Evolutionary conservation across 2,329 filamentous ascomycete genomes (phyloP), one percentile per base, ranked within the genome.

Genomic region (Thermomyces lanuginosus): DNA sequence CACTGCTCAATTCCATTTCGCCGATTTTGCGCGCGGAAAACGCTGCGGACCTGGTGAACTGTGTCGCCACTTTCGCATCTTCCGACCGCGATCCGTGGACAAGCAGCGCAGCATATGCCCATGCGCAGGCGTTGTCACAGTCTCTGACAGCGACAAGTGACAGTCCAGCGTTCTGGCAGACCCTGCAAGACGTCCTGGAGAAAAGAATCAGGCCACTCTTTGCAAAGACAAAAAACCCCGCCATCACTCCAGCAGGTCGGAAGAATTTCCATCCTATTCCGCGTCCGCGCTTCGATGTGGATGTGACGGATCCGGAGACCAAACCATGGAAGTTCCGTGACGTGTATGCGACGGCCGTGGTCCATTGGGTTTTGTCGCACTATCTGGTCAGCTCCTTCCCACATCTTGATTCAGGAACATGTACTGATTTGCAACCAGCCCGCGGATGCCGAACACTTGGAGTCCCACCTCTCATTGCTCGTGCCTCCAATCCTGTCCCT

Each of bases 391-490:
- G 43, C 33, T 15, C 8, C 2, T 32, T 15, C 6, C 13, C n/a
- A n/a, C n/a, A n/a, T n/a, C n/a, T n/a, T n/a, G 20, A 19, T 27
- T 8, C 10, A 15, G 6, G 16, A n/a, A 18, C 11, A 11, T 22
- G 9, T 29, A 29, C 28, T 38, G n/a, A 37, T 16, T n/a, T 6
- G 10, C n/a, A 24, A 21, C 6, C 4, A 51, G 50, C 14, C 43
- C 3, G 35, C 34, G 3, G 41, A 49, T 21, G 34, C 38, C 16
- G 21, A 26, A 8, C 31, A 41, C 20, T 40, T 61, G n/a, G 57
- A 60, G 38, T 34, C 39, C 9, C 55, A 60, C 12, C 57, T 60
- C 32, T 50, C 53, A 2, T 45, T 60, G n/a, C 45, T 60, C 9
- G 44, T 60, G 2, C 57, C 57, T 1, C 45, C 56, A 1, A 48